Evolutionary conservation across 768 basidiomycete genomes (phyloP), one percentile per base, ranked within the genome.

Genomic region (Cyclocybe aegerita): DNA sequence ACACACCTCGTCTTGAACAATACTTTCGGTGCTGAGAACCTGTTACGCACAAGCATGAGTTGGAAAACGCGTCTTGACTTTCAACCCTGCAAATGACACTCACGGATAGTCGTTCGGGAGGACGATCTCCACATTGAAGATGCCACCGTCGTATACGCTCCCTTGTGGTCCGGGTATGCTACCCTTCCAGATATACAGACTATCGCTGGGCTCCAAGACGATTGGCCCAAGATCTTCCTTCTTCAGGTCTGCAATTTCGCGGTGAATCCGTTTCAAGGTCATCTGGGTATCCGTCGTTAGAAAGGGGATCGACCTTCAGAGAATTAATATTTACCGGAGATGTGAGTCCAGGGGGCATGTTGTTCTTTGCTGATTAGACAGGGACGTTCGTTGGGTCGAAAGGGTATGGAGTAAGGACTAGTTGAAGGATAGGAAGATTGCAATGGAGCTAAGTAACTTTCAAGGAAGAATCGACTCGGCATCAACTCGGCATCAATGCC

Each of bases 181-280:
- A 6, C 85, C 91, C 47, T 74, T 80, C 91, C 91, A 93, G 23
- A 79, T 60, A 63, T 85, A 86, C 48, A 92, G 67, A 58, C 83
- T 79, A 43, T 79, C 81, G 10, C 77, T 70, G 4, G 91, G 91
- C 30, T 75, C 73, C 14, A 93, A 79, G 0, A 75, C 77, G 54
- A 93, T 92, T 23, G 70, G 58, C 5, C 90, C 91, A 33, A 91
- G 71, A 65, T 93, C 90, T 64, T 93, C 90, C 65, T 89, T 90
- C 79, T 83, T 77, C 32, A 87, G 70, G 69, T 93, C 89, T 5
- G 81, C 78, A 32, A 93, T 83, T 69, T 93, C 90, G 52, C 88
- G 85, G 55, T 88, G 81, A 36, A 93, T 93, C 39, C 90, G 86
- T 70, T 90, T 93, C 57, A 90, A 67, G 5, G 90, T 88, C 70